Evolutionary conservation across 129 eudicot genomes (phyloP), one percentile per base, ranked within the genome.

Genomic region (Silybum marianum): DNA sequence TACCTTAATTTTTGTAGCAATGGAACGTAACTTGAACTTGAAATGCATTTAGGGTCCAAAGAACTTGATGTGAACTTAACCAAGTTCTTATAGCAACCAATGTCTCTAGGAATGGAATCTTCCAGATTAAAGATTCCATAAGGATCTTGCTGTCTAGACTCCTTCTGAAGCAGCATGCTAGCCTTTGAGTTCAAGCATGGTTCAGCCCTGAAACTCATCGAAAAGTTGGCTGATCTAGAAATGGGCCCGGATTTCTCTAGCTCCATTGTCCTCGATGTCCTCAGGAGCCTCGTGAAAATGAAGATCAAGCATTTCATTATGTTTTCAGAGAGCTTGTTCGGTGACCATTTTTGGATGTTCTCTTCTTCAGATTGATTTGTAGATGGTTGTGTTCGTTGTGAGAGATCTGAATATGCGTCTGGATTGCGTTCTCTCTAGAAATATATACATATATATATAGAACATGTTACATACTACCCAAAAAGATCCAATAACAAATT

Each of bases 21-120:
- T 46, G 97, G 93, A 32, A 90, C 74, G 58, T 94, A 95, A 80
- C 84, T 95, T 30, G 99, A 95, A 84, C 86, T 89, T 24, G 97
- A 90, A 77, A 95, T 91, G 78, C 93, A 91, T 85, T 92, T 95
- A n/a, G 97, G 91, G 73, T 95, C 98, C 84, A 95, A 78, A 22
- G 93, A 92, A 65, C 81, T 88, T 25, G 98, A 89, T 54, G 95
- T 85, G 82, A 95, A 95, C 79, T 89, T 84, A 72, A 93, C 95
- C 92, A 95, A 88, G 86, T 93, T 93, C 89, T 95, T 95, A 82
- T 92, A 95, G 81, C 93, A 93, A 1, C 99, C 99, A 86, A 95
- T 93, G 84, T 95, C 98, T 74, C 99, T 92, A 28, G 97, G 93
- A 63, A 92, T 83, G 1, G 99, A 91, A 54, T 87, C 98, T 83